phyloP scores from a whole-genome alignment of 495 filamentous ascomycete genomes.

The Neurospora cerealis region DNA sequence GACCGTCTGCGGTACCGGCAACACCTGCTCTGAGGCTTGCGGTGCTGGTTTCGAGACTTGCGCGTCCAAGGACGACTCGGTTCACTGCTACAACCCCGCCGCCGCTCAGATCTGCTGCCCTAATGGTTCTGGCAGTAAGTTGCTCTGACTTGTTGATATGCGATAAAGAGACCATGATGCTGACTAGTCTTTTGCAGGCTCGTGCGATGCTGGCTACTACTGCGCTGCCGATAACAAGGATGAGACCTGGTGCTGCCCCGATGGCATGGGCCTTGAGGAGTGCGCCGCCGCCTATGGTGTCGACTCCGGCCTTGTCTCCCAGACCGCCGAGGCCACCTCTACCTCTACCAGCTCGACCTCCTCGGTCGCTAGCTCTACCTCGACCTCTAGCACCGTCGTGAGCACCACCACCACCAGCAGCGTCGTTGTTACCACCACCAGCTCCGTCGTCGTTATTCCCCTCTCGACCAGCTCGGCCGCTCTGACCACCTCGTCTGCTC shows the following conservation, averaged over 20 bases:
- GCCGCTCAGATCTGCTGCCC: conserved; percentile 37
- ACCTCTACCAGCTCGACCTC: conserved; percentile 8
- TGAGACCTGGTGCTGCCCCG: conserved; percentile 39
- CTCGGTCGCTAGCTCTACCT: conserved; percentile 8
- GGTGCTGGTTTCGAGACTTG: conserved; percentile 33
- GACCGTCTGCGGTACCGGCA: conserved; percentile 28
- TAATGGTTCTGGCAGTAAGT: conserved; percentile 33
- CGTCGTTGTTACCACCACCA: not conserved
- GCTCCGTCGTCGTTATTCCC: not conserved
- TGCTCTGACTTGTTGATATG: not conserved
- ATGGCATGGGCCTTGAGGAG: conserved; percentile 28
- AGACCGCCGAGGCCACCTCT: conserved; percentile 18
- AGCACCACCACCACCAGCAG: conserved; percentile 1
- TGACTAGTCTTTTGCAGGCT: conserved; percentile 22
- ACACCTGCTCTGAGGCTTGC: conserved; percentile 39
- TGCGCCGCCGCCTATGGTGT: conserved; percentile 33
- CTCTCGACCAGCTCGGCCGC: conserved; percentile 2
- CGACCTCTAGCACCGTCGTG: conserved; percentile 2
- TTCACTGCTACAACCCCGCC: conserved; percentile 36
- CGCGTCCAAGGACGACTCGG: conserved; percentile 24
- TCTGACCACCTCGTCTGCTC: conserved; percentile 7
- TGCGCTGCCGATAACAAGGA: conserved; percentile 29
- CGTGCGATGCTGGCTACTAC: conserved; percentile 39
- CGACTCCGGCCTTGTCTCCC: conserved; percentile 27
- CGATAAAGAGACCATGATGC: not conserved